Base-by-base conservation (phyloP, 2,329 filamentous ascomycete genomes). In the Parastagonospora nodorum region DNA sequence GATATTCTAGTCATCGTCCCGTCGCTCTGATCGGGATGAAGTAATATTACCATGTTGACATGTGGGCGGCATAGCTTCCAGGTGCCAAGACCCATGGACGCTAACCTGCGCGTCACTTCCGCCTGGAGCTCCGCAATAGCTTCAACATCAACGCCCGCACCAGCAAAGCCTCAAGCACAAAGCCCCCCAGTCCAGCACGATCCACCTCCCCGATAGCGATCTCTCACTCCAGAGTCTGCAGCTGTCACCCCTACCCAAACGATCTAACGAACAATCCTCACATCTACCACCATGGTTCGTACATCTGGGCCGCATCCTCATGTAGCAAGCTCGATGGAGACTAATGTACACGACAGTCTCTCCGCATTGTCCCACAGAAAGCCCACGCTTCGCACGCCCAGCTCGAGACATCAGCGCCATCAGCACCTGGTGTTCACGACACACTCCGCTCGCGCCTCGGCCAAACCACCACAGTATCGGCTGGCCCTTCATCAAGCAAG, bases 401-500 rank as follows among this genome's bases (percentile, higher is more conserved):
- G 84, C 77, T 66, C 51, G 68, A 64, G 66, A 81, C 50, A 75
- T 82, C 71, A 48, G 94, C 94, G 4, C 94, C 94, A 63, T 97
- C 93, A 1, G 93, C 92, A 12, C 92, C 92, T 0, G 93, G 93
- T 63, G 82, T 97, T 58, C 92, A 95, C 82, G 94, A 97, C 80
- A 92, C 89, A 14, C 88, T 99, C 64, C 92, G 94, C 69, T 81
- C 87, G 57, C 92, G 92, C 76, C 83, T 96, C 60, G 85, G 86
- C 63, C 86, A 79, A 60, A 74, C 74, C 50, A 64, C 51, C 67
- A 77, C 50, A 68, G 75, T 53, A 70, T 53, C 51, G 11, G 55
- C 63, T 31, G 48, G 48, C 27, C 53, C 56, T 10, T 63, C 62
- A 38, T 66, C 64, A 47, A 54, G 53, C 31, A 59, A 66, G 41